These are phyloP conservation scores for Cymbidium sinense DNA, from an alignment of 106 monocot species.

Conservation along the genomic window DNA sequence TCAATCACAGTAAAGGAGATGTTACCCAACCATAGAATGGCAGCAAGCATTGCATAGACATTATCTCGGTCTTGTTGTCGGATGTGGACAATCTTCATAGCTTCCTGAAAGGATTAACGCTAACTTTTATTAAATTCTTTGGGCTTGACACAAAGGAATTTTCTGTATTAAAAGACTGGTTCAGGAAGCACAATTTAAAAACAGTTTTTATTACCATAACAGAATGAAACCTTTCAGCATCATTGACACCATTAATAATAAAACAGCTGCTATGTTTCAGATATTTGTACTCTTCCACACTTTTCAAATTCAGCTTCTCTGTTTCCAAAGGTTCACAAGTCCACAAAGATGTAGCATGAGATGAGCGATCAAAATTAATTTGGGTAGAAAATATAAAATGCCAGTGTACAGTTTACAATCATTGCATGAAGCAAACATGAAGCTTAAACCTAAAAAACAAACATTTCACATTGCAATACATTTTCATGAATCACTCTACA, in stretches of 20 bases:
- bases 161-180: background rate
- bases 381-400: background rate
- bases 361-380: background rate
- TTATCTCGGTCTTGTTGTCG: slow-evolving; percentile 78
- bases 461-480: background rate
- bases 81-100: slow-evolving; percentile 87
- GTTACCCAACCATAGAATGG: slow-evolving; percentile 93
- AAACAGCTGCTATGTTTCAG: slow-evolving; percentile 82
- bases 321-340: slow-evolving; percentile 12
- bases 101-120: slow-evolving; percentile 55
- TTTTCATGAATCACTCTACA: background rate
- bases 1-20: slow-evolving; percentile 80
- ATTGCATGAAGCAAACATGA: background rate
- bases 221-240: slow-evolving; percentile 80
- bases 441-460: too few relatives aligned
- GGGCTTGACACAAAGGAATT: slow-evolving; percentile 5
- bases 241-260: slow-evolving; percentile 75
- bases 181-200: background rate
- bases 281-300: slow-evolving; percentile 74
- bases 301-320: slow-evolving; percentile 85
- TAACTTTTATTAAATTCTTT: background rate
- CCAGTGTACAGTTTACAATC: background rate
- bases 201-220: slow-evolving; percentile 45
- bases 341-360: slow-evolving; percentile 2
- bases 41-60: slow-evolving; percentile 84